Base-by-base conservation (phyloP, 2,329 filamentous ascomycete species). In the Neoscytalidium dimidiatum region DNA sequence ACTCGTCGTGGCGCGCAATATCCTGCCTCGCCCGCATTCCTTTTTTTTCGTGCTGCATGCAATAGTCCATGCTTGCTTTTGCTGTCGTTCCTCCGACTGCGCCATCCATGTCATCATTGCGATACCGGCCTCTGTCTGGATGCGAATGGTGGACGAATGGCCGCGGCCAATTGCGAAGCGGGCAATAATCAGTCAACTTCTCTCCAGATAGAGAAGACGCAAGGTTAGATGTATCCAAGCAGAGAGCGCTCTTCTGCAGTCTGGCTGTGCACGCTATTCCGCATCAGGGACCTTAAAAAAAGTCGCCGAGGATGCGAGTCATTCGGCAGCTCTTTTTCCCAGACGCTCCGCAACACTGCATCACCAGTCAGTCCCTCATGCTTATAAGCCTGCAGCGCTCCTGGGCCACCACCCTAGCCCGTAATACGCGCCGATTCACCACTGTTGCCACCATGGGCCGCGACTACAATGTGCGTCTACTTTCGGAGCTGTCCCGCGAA, bases 381-480 rank as follows among this genome's bases (percentile, higher is more conserved):
- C 62, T 58, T 52, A 64, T 64, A 58, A 64, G 51, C 51, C 52
- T 46, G 23, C 43, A 28, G 26, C 41, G 41, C 19, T 64, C 52
- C 26, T 64, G 62, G 52, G 63, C 53, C 53, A 35, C 29, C 44
- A 19, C 56, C 33, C 43, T 43, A 33, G 5, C 17, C 63, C 44
- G 26, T 4, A 61, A 51, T 9, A 35, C 33, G 11, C 64, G 64
- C 35, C 29, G 19, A 26, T 62, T 66, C 21, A 46, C 28, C 17
- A 66, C 28, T 4, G 41, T 43, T 9, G 41, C 64, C 19, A 66
- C 31, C 7, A 68, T 68, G 67, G 53, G 60, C 17, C 66, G 67
- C 48, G 67, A 68, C 43, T 68, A 68, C 62, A 68, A 67, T 43
- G 67, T 67, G 63, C 52, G 58, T 23, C 41, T 11, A 7, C 14